phyloP scores from a whole-genome alignment of 305 asterid species.

The Nicotiana rustica region DNA sequence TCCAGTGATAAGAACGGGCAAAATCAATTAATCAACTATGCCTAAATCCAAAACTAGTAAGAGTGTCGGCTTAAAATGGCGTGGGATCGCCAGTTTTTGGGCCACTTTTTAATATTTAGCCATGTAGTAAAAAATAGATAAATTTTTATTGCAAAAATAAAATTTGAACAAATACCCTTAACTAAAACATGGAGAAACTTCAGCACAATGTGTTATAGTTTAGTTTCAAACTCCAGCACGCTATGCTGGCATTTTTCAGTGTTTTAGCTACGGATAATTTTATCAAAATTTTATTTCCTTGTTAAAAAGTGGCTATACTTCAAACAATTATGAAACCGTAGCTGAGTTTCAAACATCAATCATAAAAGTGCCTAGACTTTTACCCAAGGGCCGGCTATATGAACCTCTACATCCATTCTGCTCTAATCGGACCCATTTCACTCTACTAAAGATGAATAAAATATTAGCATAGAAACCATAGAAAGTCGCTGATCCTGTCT shows the following conservation, averaged over 20 bases:
- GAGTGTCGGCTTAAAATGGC: background rate
- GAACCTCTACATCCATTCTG: slow-evolving; percentile 12
- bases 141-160: too few species aligned
- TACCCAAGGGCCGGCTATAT: background rate
- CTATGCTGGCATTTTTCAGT: background rate
- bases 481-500: background rate
- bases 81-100: background rate
- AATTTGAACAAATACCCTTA: too few species aligned
- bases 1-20: background rate
- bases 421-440: background rate
- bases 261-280: background rate
- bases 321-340: background rate
- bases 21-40: background rate
- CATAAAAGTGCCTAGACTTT: too few species aligned
- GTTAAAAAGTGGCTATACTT: background rate
- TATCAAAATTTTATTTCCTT: background rate
- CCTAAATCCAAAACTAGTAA: background rate
- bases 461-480: background rate
- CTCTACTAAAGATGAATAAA: background rate
- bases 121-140: background rate
- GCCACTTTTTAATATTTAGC: background rate
- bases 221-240: too few species aligned
- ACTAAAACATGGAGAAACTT: background rate
- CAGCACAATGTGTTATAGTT: too few species aligned
- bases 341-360: too few species aligned